Evolutionary conservation across 1,284 basidiomycete genomes (phyloP), one percentile per base, ranked within the genome.

Genomic region (Neolentinus lepideus): DNA sequence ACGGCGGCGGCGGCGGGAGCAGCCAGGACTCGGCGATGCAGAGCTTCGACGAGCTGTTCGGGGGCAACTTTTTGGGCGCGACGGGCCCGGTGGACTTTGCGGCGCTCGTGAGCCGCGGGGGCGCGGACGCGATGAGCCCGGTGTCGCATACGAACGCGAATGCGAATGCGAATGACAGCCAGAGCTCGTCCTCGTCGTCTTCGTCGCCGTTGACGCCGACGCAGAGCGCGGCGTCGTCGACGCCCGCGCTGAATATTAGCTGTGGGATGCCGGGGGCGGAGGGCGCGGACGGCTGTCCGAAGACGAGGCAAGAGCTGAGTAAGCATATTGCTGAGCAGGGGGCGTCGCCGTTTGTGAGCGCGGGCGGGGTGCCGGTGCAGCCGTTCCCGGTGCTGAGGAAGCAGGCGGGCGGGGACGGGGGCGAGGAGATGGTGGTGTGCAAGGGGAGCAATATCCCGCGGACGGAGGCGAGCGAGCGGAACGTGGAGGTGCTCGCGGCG

Each of bases 401-500:
- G 46, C 57, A 53, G 48, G 61, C 63, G 56, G 63, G 31, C 12
- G 53, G 64, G 31, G 66, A 70, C 51, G 65, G 57, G 26, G 61
- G 61, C 35, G 75, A 77, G 8, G 69, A 77, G 31, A 75, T 84
- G 63, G 74, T 88, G 21, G 75, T 75, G 48, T 88, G 87, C 67
- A 74, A 80, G 58, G 83, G 83, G 12, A 66, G 83, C 14, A 77
- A 70, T 22, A 83, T 90, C 65, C 87, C 87, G 8, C 79, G 74
- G 69, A 88, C 85, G 19, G 70, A 78, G 61, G 76, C 82, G 71
- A 89, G 77, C 62, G 84, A 87, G 54, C 71, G 81, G 56, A 89
- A 90, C 59, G 71, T 91, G 19, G 88, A 90, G 67, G 84, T 90
- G 21, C 73, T 89, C 51, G 79, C 79, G 57, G 89, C 88, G 21